Conservation (phyloP, 164 flowering plant species). For the Hamamelis virginiana region DNA sequence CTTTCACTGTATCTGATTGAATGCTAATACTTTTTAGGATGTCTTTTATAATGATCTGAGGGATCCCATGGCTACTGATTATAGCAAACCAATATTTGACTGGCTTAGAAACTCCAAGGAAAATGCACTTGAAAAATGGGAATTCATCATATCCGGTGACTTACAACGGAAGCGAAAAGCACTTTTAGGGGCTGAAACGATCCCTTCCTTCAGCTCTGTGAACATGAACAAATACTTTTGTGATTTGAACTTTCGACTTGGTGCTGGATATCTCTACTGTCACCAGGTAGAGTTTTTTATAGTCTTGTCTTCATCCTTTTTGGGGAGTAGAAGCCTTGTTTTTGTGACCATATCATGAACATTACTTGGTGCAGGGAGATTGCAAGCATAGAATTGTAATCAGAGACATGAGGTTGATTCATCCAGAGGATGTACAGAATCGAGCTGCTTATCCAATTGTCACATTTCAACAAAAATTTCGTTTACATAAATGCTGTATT, state of each 20-base stretch:
- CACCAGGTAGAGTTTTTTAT: slow-evolving; percentile 64
- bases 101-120: slow-evolving; percentile 73
- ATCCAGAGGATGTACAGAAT: slow-evolving; percentile 75
- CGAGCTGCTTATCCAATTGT: slow-evolving; percentile 66
- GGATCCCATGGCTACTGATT: slow-evolving; percentile 66
- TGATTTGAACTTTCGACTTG: slow-evolving; percentile 79
- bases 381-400: slow-evolving; percentile 77
- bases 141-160: slow-evolving; percentile 52
- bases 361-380: slow-evolving; percentile 50
- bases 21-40: slow-evolving; percentile 44
- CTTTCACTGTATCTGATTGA: not conserved
- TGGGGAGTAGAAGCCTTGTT: no score
- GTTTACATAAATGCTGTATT: slow-evolving; percentile 55
- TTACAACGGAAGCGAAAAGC: slow-evolving; percentile 52
- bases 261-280: slow-evolving; percentile 86
- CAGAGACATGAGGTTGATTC: slow-evolving; percentile 87
- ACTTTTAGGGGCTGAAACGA: slow-evolving; percentile 31
- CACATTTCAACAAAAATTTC: slow-evolving; percentile 41
- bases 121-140: slow-evolving; percentile 83
- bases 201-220: slow-evolving; percentile 52
- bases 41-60: slow-evolving; percentile 83
- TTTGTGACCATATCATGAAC: not conserved
- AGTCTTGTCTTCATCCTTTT: not conserved
- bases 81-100: slow-evolving; percentile 71
- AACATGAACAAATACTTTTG: slow-evolving; percentile 72